A percentile compares a stretch with the other conserved stretches of the same genome.
phyloP scores from a whole-genome alignment of 2,329 filamentous ascomycete species.

The Aureobasidium sp. region DNA sequence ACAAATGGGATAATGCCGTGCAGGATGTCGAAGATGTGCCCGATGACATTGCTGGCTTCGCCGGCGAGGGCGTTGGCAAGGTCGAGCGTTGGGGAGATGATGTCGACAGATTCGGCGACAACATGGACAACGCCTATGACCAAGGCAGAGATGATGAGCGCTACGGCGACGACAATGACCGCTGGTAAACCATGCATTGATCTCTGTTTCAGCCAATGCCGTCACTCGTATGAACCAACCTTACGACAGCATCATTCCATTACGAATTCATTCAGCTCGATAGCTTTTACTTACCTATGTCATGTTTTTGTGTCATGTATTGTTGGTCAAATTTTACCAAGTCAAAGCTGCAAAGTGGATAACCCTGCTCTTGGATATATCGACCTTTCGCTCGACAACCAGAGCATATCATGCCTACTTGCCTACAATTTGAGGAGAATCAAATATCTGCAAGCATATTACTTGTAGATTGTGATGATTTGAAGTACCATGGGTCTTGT shows the following conservation, averaged over 20 bases:
- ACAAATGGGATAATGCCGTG: slow-evolving; percentile 27
- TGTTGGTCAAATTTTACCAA: not conserved
- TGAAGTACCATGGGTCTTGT: not conserved
- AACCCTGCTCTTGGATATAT: not conserved
- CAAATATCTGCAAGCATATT: no score
- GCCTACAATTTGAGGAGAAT: no score
- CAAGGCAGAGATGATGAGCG: slow-evolving; percentile 31
- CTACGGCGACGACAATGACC: slow-evolving; percentile 21
- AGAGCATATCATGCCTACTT: not conserved
- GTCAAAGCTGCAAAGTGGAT: not conserved
- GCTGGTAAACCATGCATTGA: slow-evolving; percentile 4
- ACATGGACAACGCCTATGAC: slow-evolving; percentile 39
- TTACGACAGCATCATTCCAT: not conserved
- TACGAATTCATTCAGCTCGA: not conserved
- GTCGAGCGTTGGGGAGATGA: slow-evolving; percentile 39
- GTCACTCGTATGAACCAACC: not conserved
- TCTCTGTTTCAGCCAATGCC: not conserved
- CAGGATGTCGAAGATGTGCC: slow-evolving; percentile 33
- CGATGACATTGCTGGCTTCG: slow-evolving; percentile 32
- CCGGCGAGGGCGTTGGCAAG: slow-evolving; percentile 36
- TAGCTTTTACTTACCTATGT: not conserved
- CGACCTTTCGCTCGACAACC: not conserved
- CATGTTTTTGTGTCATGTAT: not conserved
- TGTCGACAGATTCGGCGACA: slow-evolving; percentile 29
- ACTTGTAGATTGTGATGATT: not conserved